These are phyloP conservation scores for Botrytis galanthina DNA, from an alignment of 2,329 filamentous ascomycete genomes.

Conservation along the genomic window DNA sequence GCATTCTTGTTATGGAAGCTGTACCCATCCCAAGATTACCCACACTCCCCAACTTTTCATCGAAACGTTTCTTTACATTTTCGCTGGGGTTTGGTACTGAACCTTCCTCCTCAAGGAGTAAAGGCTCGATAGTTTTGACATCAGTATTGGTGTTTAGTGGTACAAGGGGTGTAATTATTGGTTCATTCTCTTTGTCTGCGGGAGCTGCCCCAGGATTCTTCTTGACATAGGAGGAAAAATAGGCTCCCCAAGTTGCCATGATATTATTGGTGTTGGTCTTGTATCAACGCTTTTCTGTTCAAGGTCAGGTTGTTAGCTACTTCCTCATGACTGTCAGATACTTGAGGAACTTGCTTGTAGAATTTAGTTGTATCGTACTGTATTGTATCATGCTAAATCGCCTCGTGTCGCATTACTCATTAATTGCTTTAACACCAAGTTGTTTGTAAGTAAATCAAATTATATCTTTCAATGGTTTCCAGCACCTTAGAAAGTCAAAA, in stretches of 20 bases:
- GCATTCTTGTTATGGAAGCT: constrained; percentile 4
- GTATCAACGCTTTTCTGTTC: background rate
- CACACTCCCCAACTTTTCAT: constrained; percentile 13
- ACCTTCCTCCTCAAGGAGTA: background rate
- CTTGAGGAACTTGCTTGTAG: background rate
- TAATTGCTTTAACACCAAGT: background rate
- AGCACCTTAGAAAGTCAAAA: constrained; percentile 10
- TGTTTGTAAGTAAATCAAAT: background rate
- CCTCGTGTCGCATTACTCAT: background rate
- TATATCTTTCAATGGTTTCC: constrained; percentile 4
- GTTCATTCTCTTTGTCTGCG: constrained; percentile 6
- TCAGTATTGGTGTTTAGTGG: background rate
- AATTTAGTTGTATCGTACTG: background rate
- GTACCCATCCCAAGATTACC: constrained; percentile 13
- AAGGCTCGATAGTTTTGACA: background rate
- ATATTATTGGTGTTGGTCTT: background rate
- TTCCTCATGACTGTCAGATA: background rate
- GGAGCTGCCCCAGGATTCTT: constrained; percentile 16
- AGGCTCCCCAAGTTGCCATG: constrained; percentile 30
- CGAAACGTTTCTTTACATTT: constrained; percentile 8
- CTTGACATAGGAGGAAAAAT: constrained; percentile 28
- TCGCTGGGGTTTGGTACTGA: background rate
- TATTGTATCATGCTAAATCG: too few relatives aligned
- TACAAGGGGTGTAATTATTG: background rate
- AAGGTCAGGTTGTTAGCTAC: background rate